These are phyloP conservation scores for Mycocentrospora acerina DNA, from an alignment of 2,329 filamentous ascomycete species.

Conservation along the genomic window DNA sequence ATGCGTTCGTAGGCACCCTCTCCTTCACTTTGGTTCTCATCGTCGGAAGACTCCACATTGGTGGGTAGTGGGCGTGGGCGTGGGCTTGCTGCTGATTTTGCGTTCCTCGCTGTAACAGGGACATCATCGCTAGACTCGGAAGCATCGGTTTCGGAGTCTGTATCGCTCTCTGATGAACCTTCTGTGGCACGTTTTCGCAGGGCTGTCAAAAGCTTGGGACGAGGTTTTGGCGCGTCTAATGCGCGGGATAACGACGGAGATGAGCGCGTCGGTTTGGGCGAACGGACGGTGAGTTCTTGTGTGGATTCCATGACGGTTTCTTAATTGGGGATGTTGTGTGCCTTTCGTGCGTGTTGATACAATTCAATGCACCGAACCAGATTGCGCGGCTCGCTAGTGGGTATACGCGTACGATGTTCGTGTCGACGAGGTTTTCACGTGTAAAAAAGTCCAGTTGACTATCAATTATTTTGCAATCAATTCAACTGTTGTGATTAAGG, in stretches of 20 bases:
- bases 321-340: background rate
- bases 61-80: background rate
- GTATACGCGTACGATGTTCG: conserved; percentile 1
- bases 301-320: background rate
- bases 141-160: conserved; percentile 39
- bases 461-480: no score
- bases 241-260: conserved; percentile 5
- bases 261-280: background rate
- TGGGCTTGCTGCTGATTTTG: conserved; percentile 5
- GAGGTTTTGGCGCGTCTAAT: conserved; percentile 20
- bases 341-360: background rate
- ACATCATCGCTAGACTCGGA: conserved; percentile 22
- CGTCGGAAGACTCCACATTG: conserved; percentile 10
- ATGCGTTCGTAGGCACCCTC: conserved; percentile 51
- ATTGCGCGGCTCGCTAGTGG: background rate
- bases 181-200: conserved; percentile 17
- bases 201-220: conserved; percentile 22
- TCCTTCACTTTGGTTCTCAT: conserved; percentile 30
- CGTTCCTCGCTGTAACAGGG: conserved; percentile 41
- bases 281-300: background rate
- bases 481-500: no score
- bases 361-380: background rate
- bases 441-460: no score
- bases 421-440: no score
- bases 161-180: conserved; percentile 43